Conservation (phyloP, 495 filamentous ascomycete genomes). For the Rhypophila decipiens region DNA sequence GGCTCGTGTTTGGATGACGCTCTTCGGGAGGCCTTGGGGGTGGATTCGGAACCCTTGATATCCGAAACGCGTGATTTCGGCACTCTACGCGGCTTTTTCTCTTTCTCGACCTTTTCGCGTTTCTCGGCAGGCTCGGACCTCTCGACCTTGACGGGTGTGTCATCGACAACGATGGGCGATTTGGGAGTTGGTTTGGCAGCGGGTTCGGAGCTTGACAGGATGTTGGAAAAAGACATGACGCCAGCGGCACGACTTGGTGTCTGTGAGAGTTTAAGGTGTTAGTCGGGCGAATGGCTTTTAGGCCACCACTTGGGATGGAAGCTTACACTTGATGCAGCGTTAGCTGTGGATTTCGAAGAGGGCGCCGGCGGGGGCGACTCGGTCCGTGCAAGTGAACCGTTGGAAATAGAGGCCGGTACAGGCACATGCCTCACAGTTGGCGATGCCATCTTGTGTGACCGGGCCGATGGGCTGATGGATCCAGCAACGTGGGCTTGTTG, state of each 20-base stretch:
- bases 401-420: conserved; percentile 37
- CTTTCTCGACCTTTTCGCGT: conserved; percentile 16
- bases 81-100: conserved; percentile 33
- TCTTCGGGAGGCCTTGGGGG: conserved; percentile 35
- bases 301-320: conserved; percentile 16
- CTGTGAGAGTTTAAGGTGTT: conserved; percentile 25
- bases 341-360: conserved; percentile 23
- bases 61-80: conserved; percentile 37
- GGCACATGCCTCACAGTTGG: conserved; percentile 40
- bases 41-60: conserved; percentile 30
- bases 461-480: conserved; percentile 46
- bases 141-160: conserved; percentile 18
- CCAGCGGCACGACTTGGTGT: conserved; percentile 63
- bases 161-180: conserved; percentile 25
- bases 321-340: conserved; percentile 31
- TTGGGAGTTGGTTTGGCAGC: conserved; percentile 41
- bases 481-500: conserved; percentile 48
- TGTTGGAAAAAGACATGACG: conserved; percentile 89
- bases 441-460: conserved; percentile 46
- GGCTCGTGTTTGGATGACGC: conserved; percentile 37
- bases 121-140: conserved; percentile 16
- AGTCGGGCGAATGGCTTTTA: too few species aligned
- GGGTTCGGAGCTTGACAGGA: conserved; percentile 70
- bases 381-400: conserved; percentile 40
- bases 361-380: conserved; percentile 33